These are phyloP conservation scores for Nitzschia sp. DNA, from an alignment of 108 stramenopile species.

Conservation along the genomic window DNA sequence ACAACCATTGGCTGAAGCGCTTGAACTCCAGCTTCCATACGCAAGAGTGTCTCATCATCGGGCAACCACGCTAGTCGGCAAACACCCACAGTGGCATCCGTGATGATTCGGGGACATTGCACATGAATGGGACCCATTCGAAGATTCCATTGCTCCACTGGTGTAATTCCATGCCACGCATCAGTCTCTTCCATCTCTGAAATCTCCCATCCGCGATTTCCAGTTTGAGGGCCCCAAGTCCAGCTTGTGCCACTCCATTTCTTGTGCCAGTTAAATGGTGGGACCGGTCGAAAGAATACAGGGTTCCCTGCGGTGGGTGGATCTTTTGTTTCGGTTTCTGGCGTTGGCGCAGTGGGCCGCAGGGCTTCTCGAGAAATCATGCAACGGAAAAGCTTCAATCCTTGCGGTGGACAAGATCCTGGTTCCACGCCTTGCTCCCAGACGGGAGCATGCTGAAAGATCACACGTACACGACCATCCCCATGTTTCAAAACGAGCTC, in stretches of 20 bases:
- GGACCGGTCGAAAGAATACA: constrained; percentile 65
- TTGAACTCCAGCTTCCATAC: constrained; percentile 76
- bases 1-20: constrained; percentile 75
- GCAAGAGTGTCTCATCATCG: constrained; percentile 66
- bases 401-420: constrained; percentile 78
- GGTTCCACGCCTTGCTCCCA: constrained; percentile 81
- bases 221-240: constrained; percentile 83
- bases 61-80: constrained; percentile 85
- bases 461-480: constrained; percentile 76
- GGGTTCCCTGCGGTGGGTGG: constrained; percentile 62
- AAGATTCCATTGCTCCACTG: constrained; percentile 70
- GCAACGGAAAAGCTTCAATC: constrained; percentile 74
- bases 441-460: constrained; percentile 87
- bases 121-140: constrained; percentile 71
- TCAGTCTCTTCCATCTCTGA: constrained; percentile 78
- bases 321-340: constrained; percentile 54
- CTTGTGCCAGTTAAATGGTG: constrained; percentile 83
- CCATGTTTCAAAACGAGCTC: constrained; percentile 74
- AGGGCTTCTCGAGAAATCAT: constrained; percentile 71
- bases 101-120: constrained; percentile 72
- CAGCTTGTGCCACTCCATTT: constrained; percentile 79
- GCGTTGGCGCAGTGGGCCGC: constrained; percentile 56
- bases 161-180: constrained; percentile 76
- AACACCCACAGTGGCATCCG: constrained; percentile 51
- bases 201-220: constrained; percentile 81